phyloP scores from a whole-genome alignment of 192 early-diverging fungal species.

The Coemansia sp. region DNA sequence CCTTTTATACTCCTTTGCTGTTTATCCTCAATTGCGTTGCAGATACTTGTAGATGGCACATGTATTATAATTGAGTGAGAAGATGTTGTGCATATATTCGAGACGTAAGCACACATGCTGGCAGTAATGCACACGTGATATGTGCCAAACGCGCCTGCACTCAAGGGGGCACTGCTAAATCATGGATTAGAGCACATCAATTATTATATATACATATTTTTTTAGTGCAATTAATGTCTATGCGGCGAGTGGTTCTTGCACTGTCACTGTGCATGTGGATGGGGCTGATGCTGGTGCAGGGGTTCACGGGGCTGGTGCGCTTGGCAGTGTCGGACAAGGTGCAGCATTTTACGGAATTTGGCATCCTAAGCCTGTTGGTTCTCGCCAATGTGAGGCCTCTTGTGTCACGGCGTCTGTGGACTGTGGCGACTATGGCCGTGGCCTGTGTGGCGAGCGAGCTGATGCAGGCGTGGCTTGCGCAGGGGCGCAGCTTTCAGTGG shows the following conservation, averaged over 20 bases:
- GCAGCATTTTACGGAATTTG: conserved; percentile 46
- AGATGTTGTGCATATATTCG: not conserved
- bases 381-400: conserved; percentile 10
- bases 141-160: not conserved
- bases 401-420: conserved; percentile 37
- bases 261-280: conserved; percentile 28
- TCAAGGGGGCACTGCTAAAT: not conserved
- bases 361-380: conserved; percentile 30
- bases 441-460: conserved; percentile 41
- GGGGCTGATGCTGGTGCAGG: conserved; percentile 30
- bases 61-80: not conserved
- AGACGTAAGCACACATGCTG: not conserved
- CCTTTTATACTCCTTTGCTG: not conserved
- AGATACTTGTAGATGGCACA: not conserved
- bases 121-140: conserved; percentile 8
- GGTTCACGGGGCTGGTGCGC: conserved; percentile 33
- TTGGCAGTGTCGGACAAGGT: conserved; percentile 40
- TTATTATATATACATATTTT: not conserved
- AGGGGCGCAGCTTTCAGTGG: conserved; percentile 43
- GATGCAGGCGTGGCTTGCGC: conserved; percentile 33
- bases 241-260: conserved; percentile 9
- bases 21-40: not conserved
- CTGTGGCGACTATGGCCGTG: conserved; percentile 7
- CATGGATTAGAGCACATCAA: not conserved
- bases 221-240: not conserved